Conservation (phyloP, 2,329 filamentous ascomycete species). For the Penicillium sclerotiorum region DNA sequence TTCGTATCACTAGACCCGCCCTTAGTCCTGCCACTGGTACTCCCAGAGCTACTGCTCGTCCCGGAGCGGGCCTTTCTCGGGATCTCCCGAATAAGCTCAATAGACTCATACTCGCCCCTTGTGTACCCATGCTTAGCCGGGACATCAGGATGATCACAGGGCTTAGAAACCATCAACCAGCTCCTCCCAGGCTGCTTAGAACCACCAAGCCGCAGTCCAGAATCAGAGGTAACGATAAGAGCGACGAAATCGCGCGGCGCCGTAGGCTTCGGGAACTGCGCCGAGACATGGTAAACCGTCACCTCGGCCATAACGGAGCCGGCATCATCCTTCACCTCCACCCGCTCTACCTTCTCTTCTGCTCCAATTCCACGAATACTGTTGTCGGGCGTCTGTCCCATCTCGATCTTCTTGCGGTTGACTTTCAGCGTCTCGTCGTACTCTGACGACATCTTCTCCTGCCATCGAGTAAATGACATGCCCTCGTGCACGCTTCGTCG, state of each 20-base stretch:
- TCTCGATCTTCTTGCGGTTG: constrained; percentile 67
- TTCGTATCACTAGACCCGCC: constrained; percentile 16
- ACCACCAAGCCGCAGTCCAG: constrained; percentile 34
- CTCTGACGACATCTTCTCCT: constrained; percentile 73
- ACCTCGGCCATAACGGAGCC: constrained; percentile 27
- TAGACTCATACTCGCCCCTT: constrained; percentile 83
- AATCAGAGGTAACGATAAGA: constrained; percentile 68
- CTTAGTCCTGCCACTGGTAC: constrained; percentile 23
- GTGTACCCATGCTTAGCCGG: constrained; percentile 73
- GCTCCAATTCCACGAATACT: constrained; percentile 84
- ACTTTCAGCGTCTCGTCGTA: constrained; percentile 76
- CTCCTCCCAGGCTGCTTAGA: constrained; percentile 57
- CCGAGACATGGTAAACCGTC: constrained; percentile 79
- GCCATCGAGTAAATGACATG: constrained; percentile 76
- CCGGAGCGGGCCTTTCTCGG: constrained; percentile 41
- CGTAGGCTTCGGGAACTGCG: constrained; percentile 87
- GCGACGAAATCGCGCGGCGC: constrained; percentile 87
- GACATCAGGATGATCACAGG: constrained; percentile 74
- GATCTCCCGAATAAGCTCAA: constrained; percentile 87
- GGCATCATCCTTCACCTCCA: constrained; percentile 55
- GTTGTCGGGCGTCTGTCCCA: constrained; percentile 69
- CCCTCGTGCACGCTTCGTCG: constrained; percentile 80
- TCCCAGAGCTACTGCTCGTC: constrained; percentile 7
- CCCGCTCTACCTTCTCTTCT: constrained; percentile 70
- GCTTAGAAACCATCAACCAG: constrained; percentile 86